Evolutionary conservation across 805 yeast species (phyloP).

Genomic region (Nakazawaea peltata): DNA sequence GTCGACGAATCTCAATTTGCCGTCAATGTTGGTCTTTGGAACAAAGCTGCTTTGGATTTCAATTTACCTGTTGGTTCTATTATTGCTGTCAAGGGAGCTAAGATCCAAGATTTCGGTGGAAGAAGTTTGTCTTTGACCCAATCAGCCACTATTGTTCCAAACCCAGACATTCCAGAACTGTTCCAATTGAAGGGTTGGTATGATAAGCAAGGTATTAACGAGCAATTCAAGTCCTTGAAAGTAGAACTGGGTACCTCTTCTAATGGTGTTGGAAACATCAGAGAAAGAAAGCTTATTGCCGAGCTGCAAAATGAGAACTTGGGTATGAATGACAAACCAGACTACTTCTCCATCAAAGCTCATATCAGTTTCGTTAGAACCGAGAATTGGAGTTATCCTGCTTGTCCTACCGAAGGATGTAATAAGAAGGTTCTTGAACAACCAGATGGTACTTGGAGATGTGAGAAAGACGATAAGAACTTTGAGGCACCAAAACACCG

Average conservation of each 20-base stretch:
- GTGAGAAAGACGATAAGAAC: slow-evolving; percentile 80
- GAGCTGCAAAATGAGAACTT: slow-evolving; percentile 59
- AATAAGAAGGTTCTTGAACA: slow-evolving; percentile 76
- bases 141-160: slow-evolving; percentile 64
- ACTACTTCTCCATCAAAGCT: slow-evolving; percentile 70
- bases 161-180: slow-evolving; percentile 88
- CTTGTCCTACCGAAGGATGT: slow-evolving; percentile 74
- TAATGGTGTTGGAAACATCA: slow-evolving; percentile 20
- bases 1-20: slow-evolving; percentile 81
- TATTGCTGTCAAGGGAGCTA: slow-evolving; percentile 87
- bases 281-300: slow-evolving; percentile 55
- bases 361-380: slow-evolving; percentile 62
- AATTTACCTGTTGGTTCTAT: slow-evolving; percentile 67
- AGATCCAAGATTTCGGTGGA: slow-evolving; percentile 84
- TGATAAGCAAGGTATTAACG: slow-evolving; percentile 65
- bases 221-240: slow-evolving; percentile 54
- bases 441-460: slow-evolving; percentile 76
- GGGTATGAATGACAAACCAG: slow-evolving; percentile 73
- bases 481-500: slow-evolving; percentile 68
- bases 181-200: slow-evolving; percentile 92
- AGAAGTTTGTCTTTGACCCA: slow-evolving; percentile 75
- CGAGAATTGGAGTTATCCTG: slow-evolving; percentile 82
- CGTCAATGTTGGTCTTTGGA: slow-evolving; percentile 84
- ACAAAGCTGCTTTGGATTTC: slow-evolving; percentile 76
- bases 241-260: slow-evolving; percentile 36